Percentiles rank a stretch among this genome's conserved stretches.
Conservation (phyloP, 179 eudicot species). For the Beta lomatogona region DNA sequence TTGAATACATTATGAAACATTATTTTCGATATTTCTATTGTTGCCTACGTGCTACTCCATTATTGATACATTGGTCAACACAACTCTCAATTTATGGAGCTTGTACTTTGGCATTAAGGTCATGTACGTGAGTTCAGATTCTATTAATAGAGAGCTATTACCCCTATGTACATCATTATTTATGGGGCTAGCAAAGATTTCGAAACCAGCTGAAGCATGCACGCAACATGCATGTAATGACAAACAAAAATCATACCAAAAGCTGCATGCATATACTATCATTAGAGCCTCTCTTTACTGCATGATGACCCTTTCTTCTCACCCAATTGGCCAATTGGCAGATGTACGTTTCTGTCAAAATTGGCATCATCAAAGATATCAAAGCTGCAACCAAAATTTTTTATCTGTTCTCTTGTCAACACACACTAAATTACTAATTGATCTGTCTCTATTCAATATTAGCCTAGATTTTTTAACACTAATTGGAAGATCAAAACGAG, state of each 20-base stretch:
- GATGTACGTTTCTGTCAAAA: not conserved
- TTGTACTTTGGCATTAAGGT: no score
- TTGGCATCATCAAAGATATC: not conserved
- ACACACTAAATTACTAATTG: no score
- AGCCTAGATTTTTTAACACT: no score
- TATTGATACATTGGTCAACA: no score
- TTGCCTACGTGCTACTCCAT: no score
- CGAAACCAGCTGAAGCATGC: not conserved
- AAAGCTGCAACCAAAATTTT: not conserved
- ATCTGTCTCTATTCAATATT: no score
- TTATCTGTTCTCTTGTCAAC: not conserved
- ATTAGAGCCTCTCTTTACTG: not conserved
- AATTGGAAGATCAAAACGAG: no score
- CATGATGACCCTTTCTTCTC: not conserved
- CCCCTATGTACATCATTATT: not conserved
- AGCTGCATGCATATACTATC: not conserved
- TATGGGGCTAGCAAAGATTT: not conserved
- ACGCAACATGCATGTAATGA: conserved; percentile 1
- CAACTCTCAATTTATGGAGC: no score
- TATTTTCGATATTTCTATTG: no score
- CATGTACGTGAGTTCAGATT: not conserved
- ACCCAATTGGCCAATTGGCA: not conserved
- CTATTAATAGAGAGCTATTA: not conserved
- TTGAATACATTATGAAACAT: no score
- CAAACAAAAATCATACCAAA: conserved; percentile 4